These are phyloP conservation scores for Cadophora sp. DNA, from an alignment of 2,329 filamentous ascomycete species.

Conservation along the genomic window DNA sequence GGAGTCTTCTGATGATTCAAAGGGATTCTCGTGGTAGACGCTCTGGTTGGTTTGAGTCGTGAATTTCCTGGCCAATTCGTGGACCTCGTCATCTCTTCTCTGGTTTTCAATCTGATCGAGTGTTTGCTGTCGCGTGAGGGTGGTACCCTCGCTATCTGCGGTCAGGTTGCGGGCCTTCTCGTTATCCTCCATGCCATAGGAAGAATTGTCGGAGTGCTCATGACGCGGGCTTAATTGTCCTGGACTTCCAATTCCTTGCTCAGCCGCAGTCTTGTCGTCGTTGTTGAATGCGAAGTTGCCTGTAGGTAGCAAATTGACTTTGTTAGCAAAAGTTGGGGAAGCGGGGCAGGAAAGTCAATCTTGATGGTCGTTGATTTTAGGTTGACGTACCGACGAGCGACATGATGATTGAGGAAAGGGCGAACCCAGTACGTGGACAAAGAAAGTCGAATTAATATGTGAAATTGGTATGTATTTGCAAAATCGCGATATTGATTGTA, in stretches of 20 bases:
- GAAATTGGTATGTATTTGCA: neutral
- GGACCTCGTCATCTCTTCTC: conserved; percentile 26
- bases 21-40: conserved; percentile 51
- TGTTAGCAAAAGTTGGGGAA: conserved; percentile 2
- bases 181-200: neutral
- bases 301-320: neutral
- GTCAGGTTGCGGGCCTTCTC: neutral
- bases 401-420: neutral
- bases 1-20: conserved; percentile 52
- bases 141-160: conserved; percentile 15
- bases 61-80: conserved; percentile 25
- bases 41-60: conserved; percentile 29
- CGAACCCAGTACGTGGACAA: neutral
- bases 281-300: conserved; percentile 18
- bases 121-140: conserved; percentile 6
- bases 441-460: neutral
- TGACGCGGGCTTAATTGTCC: neutral
- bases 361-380: neutral
- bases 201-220: conserved; percentile 8
- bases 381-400: conserved; percentile 17
- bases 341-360: neutral
- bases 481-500: neutral
- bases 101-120: conserved; percentile 22
- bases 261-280: conserved; percentile 15
- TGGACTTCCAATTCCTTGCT: conserved; percentile 4